Conservation (phyloP, 306 rosid species). For the Lithocarpus polystachyus region DNA sequence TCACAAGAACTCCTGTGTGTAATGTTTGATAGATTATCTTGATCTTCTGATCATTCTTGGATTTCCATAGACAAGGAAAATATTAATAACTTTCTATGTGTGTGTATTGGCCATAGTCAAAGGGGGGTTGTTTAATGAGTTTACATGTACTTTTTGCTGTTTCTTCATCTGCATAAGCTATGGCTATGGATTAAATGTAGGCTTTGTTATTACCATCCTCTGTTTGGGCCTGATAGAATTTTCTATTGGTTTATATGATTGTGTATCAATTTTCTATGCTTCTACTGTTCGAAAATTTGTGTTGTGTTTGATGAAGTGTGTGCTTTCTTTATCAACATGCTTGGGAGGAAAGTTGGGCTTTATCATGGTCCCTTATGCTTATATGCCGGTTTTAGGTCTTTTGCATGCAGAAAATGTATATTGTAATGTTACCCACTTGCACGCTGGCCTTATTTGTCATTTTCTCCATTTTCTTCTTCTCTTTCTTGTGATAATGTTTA, state of each 20-base stretch:
- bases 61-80: background rate
- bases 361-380: background rate
- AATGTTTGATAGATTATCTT: background rate
- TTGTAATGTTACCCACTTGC: no score
- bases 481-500: no score
- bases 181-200: background rate
- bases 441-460: no score
- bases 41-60: background rate
- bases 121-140: background rate
- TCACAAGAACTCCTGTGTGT: background rate
- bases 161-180: background rate
- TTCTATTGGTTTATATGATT: constrained; percentile 1
- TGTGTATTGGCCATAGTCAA: background rate
- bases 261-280: background rate
- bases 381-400: background rate
- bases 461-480: no score
- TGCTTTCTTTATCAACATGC: background rate
- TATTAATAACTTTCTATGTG: background rate
- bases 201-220: background rate
- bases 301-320: background rate
- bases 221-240: background rate
- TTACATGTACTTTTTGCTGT: background rate
- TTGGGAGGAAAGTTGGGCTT: background rate
- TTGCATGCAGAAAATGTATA: background rate
- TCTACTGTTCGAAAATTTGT: background rate